A percentile compares a stretch with the other conserved stretches of the same genome.
Conservation (phyloP, 768 basidiomycete genomes). For the Hypholoma sublateritium region DNA sequence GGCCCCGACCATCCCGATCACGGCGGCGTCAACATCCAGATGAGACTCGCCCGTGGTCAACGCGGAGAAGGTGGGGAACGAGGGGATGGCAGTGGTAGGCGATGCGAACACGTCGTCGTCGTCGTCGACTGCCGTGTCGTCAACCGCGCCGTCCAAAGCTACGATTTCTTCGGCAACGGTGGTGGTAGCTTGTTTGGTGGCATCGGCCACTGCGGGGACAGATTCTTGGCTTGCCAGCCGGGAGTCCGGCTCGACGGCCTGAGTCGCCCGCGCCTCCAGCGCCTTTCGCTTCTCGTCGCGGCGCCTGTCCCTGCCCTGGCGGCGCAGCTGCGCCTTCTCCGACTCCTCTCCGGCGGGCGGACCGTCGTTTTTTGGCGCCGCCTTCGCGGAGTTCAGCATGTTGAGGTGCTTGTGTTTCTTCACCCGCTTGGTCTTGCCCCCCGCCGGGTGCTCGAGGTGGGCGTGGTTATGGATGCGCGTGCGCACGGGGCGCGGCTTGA, state of each 20-base stretch:
- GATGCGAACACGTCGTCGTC: conserved; percentile 41
- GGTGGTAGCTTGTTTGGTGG: conserved; percentile 25
- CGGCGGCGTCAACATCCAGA: conserved; percentile 24
- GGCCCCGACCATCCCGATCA: conserved; percentile 22
- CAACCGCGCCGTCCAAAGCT: background rate
- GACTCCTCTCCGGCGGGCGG: conserved; percentile 10
- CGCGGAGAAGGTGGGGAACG: conserved; percentile 24
- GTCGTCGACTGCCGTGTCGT: conserved; percentile 16
- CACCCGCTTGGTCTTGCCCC: conserved; percentile 35
- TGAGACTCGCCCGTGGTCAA: conserved; percentile 26
- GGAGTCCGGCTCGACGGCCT: conserved; percentile 13
- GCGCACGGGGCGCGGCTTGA: conserved; percentile 69
- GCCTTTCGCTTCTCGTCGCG: conserved; percentile 46
- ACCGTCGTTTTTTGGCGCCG: conserved; percentile 11
- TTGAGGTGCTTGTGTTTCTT: conserved; percentile 38
- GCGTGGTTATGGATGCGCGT: conserved; percentile 33
- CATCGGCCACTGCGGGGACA: background rate
- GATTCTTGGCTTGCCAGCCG: background rate
- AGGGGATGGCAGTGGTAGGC: conserved; percentile 22
- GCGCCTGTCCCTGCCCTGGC: conserved; percentile 49
- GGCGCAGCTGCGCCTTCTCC: conserved; percentile 36
- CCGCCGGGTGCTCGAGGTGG: conserved; percentile 24
- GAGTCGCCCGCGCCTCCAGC: conserved; percentile 28
- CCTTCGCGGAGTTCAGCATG: conserved; percentile 17
- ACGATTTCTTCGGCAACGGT: conserved; percentile 16